Percentiles rank a stretch among this genome's conserved stretches.
Conservation (phyloP, 495 filamentous ascomycete genomes). For the Penicillium antarcticum region DNA sequence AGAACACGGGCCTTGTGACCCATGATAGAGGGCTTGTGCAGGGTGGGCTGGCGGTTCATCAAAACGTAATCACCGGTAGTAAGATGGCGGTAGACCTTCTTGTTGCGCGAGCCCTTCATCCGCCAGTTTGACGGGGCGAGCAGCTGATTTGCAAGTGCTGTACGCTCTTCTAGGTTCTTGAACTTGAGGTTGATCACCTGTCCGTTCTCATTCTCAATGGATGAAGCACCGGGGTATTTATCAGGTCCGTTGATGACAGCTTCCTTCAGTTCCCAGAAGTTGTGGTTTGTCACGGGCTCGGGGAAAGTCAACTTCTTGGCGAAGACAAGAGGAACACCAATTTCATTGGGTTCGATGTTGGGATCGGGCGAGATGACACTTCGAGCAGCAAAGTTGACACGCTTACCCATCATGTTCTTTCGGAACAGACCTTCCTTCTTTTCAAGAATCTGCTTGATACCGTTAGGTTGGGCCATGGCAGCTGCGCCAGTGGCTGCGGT, state of each 20-base stretch:
- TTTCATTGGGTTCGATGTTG: slow-evolving; percentile 98
- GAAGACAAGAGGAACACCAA: slow-evolving; percentile 96
- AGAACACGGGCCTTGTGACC: slow-evolving; percentile 90
- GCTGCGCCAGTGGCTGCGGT: slow-evolving; percentile 75
- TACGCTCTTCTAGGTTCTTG: slow-evolving; percentile 80
- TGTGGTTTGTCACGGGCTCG: slow-evolving; percentile 95
- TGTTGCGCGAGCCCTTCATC: slow-evolving; percentile 75
- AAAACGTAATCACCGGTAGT: slow-evolving; percentile 94
- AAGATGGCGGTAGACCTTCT: slow-evolving; percentile 95
- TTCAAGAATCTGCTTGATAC: slow-evolving; percentile 96
- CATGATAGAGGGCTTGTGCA: slow-evolving; percentile 99
- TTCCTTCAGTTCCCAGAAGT: slow-evolving; percentile 90
- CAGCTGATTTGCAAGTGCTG: slow-evolving; percentile 84
- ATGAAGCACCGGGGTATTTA: slow-evolving; percentile 89
- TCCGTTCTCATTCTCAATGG: slow-evolving; percentile 94
- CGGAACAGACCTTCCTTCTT: slow-evolving; percentile 98
- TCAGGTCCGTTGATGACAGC: slow-evolving; percentile 94
- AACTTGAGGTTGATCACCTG: slow-evolving; percentile 83
- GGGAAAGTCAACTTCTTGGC: slow-evolving; percentile 95
- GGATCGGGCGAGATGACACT: slow-evolving; percentile 98
- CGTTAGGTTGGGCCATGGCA: slow-evolving; percentile 40
- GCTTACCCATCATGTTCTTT: slow-evolving; percentile 99
- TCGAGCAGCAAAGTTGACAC: slow-evolving; percentile 96
- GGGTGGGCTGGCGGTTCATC: slow-evolving; percentile 99
- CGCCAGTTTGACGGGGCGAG: slow-evolving; percentile 80